Percentiles rank a stretch among this genome's conserved stretches.
phyloP scores from a whole-genome alignment of 768 basidiomycete species.

The Rubroboletus pulcherrimus region DNA sequence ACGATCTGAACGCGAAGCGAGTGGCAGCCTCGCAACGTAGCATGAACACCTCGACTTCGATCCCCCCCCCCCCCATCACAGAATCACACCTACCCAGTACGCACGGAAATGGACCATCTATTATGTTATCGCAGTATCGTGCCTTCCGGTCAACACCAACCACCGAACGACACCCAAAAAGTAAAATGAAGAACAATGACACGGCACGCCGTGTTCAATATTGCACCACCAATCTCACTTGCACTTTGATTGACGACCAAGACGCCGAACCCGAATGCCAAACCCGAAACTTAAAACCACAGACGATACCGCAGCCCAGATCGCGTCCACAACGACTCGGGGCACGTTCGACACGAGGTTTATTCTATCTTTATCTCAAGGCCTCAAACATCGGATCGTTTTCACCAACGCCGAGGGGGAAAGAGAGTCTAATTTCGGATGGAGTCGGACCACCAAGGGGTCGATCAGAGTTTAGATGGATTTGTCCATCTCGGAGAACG shows the following conservation, averaged over 20 bases:
- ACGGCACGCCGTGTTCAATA: no score
- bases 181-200: no score
- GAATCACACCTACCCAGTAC: background rate
- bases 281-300: background rate
- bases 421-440: background rate
- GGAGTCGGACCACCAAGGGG: background rate
- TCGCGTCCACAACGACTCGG: background rate
- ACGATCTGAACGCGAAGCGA: constrained; percentile 2
- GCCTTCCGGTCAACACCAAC: no score
- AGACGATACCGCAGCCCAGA: background rate
- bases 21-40: constrained; percentile 10
- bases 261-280: background rate
- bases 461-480: constrained; percentile 18
- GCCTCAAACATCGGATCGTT: background rate
- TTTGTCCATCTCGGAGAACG: constrained; percentile 20
- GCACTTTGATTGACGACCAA: no score
- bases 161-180: no score
- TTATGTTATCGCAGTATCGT: no score
- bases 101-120: background rate
- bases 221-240: no score
- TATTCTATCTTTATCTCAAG: background rate
- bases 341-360: background rate
- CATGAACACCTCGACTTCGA: background rate
- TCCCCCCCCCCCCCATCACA: background rate
- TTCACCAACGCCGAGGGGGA: background rate